These are phyloP conservation scores for Cornus kousa DNA, from an alignment of 148 eudicot genomes.

Conservation along the genomic window DNA sequence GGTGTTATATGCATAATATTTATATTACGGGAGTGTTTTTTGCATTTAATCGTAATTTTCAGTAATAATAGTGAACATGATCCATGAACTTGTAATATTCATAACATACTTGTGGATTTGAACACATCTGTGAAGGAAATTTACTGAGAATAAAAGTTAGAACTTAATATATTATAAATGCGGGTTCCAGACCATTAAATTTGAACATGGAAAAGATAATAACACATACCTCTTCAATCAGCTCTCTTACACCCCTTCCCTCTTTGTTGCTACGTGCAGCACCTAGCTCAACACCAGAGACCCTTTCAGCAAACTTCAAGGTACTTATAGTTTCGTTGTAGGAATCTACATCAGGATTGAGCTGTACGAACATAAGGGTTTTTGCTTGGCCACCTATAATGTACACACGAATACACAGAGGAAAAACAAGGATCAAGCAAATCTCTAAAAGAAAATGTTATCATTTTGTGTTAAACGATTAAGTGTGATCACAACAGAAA, in stretches of 20 bases:
- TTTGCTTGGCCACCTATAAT: constrained; percentile 93
- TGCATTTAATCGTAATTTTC: background rate
- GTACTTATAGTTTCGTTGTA: constrained; percentile 91
- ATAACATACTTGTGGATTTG: background rate
- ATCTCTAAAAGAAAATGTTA: background rate
- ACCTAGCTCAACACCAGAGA: constrained; percentile 97
- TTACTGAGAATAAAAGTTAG: background rate
- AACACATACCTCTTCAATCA: constrained; percentile 82
- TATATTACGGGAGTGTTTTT: too few species aligned
- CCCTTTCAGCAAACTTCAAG: constrained; percentile 96
- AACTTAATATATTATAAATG: background rate
- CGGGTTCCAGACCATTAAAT: background rate
- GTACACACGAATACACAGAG: constrained; percentile 6
- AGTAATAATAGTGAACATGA: background rate
- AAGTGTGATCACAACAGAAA: background rate
- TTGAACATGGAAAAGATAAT: background rate
- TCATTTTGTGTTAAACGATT: background rate
- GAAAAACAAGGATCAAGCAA: background rate
- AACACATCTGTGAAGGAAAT: background rate
- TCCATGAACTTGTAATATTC: background rate
- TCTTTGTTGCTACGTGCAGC: constrained; percentile 88
- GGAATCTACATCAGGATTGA: constrained; percentile 92
- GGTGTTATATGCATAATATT: too few species aligned
- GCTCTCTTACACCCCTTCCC: constrained; percentile 84
- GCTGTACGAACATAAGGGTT: constrained; percentile 98